These are phyloP conservation scores for Wickerhamiella cacticola DNA, from an alignment of 805 yeast genomes.

Conservation along the genomic window DNA sequence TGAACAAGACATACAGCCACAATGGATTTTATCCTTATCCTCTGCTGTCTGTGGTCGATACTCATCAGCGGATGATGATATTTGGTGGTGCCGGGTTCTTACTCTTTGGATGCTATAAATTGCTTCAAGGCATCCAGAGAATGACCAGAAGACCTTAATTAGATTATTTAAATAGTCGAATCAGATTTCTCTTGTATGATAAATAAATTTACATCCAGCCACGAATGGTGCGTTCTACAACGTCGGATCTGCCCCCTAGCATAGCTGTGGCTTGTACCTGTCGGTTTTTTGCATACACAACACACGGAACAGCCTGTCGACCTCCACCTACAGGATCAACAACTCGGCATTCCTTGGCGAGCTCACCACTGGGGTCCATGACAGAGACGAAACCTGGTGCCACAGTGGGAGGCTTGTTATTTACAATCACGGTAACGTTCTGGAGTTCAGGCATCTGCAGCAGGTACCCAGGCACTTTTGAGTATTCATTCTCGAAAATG, in stretches of 20 bases:
- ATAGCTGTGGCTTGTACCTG: constrained; percentile 21
- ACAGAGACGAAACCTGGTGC: constrained; percentile 16
- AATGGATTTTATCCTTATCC: constrained; percentile 31
- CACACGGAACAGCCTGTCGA: constrained; percentile 21
- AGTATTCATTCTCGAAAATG: constrained; percentile 17
- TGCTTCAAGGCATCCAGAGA: constrained; percentile 21
- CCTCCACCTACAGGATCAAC: constrained; percentile 29
- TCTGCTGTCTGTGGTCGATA: constrained; percentile 21
- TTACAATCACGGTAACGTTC: constrained; percentile 15
- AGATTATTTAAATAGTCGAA: background rate
- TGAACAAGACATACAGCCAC: constrained; percentile 21
- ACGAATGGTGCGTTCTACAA: constrained; percentile 4
- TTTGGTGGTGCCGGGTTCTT: constrained; percentile 21
- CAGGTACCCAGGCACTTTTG: constrained; percentile 11
- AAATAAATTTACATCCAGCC: background rate
- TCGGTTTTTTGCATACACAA: constrained; percentile 24
- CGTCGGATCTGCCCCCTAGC: constrained; percentile 16
- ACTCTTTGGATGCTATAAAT: constrained; percentile 17
- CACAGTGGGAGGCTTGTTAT: constrained; percentile 7
- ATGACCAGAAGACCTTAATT: background rate
- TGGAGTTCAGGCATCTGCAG: constrained; percentile 14
- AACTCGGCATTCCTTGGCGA: constrained; percentile 26
- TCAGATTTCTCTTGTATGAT: background rate
- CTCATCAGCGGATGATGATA: constrained; percentile 19
- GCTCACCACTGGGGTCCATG: constrained; percentile 22